Conservation (phyloP, 352 stramenopile species). For the Phytophthora sojae region DNA sequence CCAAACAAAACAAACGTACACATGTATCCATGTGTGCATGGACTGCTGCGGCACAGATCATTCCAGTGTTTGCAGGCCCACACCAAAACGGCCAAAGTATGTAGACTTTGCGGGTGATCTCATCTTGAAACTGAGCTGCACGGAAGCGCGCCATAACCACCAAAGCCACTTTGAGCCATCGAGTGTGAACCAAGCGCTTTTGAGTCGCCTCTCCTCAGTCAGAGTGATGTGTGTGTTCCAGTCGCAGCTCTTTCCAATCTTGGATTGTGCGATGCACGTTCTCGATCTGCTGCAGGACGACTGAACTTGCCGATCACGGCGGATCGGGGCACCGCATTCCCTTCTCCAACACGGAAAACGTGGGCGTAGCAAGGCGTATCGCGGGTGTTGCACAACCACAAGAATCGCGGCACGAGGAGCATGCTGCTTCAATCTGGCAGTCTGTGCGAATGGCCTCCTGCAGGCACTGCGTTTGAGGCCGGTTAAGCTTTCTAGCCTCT, state of each 20-base stretch:
- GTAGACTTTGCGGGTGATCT: neutral
- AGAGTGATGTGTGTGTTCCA: neutral
- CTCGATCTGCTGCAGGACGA: slow-evolving; percentile 11
- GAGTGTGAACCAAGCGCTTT: neutral
- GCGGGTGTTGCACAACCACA: slow-evolving; percentile 5
- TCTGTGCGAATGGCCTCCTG: neutral
- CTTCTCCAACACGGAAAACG: slow-evolving; percentile 36
- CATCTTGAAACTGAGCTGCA: neutral
- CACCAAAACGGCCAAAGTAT: neutral
- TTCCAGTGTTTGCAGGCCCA: slow-evolving; percentile 13
- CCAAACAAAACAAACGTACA: too few relatives aligned
- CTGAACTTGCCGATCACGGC: neutral
- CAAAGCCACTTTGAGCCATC: too few relatives aligned
- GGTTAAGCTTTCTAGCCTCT: neutral
- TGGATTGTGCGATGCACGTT: neutral
- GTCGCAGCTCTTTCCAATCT: neutral
- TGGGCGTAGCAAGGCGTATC: slow-evolving; percentile 14
- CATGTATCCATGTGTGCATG: slow-evolving; percentile 8
- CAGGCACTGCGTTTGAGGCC: neutral
- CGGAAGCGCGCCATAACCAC: neutral
- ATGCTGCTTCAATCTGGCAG: neutral
- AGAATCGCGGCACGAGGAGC: slow-evolving; percentile 3
- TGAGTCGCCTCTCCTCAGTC: neutral
- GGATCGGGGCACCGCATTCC: slow-evolving; percentile 11
- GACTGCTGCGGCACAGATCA: neutral